phyloP scores from a whole-genome alignment of 2,329 filamentous ascomycete genomes.

The Phaeosphaeria sp. region DNA sequence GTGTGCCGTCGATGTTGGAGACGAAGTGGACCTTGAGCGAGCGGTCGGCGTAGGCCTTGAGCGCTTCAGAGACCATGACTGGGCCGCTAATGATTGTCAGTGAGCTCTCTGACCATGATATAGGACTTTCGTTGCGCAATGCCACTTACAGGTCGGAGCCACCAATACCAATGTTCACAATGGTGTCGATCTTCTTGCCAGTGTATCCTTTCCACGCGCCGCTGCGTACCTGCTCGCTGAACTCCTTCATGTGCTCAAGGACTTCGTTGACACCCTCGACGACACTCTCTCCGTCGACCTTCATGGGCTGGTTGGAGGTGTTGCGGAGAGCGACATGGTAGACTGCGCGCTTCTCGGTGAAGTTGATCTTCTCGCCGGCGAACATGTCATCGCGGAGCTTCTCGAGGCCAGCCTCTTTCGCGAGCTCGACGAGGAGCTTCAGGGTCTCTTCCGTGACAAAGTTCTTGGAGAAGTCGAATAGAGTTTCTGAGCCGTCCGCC shows the following conservation, averaged over 20 bases:
- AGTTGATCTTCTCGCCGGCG: constrained; percentile 97
- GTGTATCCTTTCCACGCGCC: constrained; percentile 97
- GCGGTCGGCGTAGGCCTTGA: constrained; percentile 90
- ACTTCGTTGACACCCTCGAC: constrained; percentile 93
- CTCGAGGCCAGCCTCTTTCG: constrained; percentile 88
- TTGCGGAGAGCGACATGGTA: constrained; percentile 96
- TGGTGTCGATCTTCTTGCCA: constrained; percentile 95
- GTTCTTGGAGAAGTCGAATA: constrained; percentile 99
- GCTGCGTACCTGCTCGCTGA: constrained; percentile 91
- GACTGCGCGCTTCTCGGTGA: constrained; percentile 94
- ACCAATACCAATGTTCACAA: constrained; percentile 97
- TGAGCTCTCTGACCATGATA: background rate
- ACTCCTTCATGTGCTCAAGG: constrained; percentile 97
- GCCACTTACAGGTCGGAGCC: constrained; percentile 90
- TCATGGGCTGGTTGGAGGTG: constrained; percentile 77
- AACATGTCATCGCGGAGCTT: constrained; percentile 98
- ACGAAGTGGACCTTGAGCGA: constrained; percentile 95
- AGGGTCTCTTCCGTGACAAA: constrained; percentile 94
- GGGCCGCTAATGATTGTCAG: constrained; percentile 68
- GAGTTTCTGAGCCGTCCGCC: constrained; percentile 81
- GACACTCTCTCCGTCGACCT: constrained; percentile 91
- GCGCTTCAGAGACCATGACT: constrained; percentile 97
- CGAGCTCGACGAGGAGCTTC: constrained; percentile 83
- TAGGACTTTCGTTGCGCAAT: background rate
- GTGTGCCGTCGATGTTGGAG: constrained; percentile 98